Evolutionary conservation across 371 early-diverging fungal genomes (phyloP).

Genomic region (Blastocladiella emersonii): DNA sequence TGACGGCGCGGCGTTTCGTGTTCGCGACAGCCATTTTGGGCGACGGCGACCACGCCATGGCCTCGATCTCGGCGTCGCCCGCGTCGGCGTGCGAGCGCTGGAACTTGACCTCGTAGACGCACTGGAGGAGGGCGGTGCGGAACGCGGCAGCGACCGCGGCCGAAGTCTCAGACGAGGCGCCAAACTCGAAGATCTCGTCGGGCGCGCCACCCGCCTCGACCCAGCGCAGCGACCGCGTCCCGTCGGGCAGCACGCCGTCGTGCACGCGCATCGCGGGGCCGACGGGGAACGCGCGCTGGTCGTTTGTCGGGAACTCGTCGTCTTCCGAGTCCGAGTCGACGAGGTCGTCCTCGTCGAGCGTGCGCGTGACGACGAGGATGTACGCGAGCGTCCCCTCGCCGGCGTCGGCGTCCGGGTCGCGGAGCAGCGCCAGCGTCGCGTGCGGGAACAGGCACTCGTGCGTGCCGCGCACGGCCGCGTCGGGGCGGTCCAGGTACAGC

Average conservation of each 20-base stretch:
- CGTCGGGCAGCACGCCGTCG: conserved; percentile 10
- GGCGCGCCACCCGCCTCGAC: conserved; percentile 14
- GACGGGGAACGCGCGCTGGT: conserved; percentile 38
- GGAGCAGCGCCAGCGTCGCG: conserved; percentile 39
- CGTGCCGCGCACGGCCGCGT: neutral
- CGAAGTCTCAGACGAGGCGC: no score
- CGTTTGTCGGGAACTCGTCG: conserved; percentile 21
- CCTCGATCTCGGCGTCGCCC: conserved; percentile 37
- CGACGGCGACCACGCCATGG: conserved; percentile 17
- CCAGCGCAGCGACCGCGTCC: conserved; percentile 12
- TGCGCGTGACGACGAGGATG: conserved; percentile 44
- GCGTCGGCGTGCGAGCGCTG: conserved; percentile 31
- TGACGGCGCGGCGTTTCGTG: no score
- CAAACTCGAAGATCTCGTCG: conserved; percentile 24
- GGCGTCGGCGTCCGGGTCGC: no score
- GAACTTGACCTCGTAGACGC: conserved; percentile 49
- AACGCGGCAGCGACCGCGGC: no score
- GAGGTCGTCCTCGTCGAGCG: conserved; percentile 48
- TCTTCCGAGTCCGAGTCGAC: conserved; percentile 16
- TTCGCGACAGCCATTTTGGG: neutral
- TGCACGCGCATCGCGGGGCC: conserved; percentile 33
- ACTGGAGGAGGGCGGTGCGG: conserved; percentile 43
- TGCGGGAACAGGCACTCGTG: conserved; percentile 29
- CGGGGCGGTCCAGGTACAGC: conserved; percentile 2
- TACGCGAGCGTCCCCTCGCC: conserved; percentile 39